These are phyloP conservation scores for Rostrohypoxylon terebratum DNA, from an alignment of 495 filamentous ascomycete genomes.

Conservation along the genomic window DNA sequence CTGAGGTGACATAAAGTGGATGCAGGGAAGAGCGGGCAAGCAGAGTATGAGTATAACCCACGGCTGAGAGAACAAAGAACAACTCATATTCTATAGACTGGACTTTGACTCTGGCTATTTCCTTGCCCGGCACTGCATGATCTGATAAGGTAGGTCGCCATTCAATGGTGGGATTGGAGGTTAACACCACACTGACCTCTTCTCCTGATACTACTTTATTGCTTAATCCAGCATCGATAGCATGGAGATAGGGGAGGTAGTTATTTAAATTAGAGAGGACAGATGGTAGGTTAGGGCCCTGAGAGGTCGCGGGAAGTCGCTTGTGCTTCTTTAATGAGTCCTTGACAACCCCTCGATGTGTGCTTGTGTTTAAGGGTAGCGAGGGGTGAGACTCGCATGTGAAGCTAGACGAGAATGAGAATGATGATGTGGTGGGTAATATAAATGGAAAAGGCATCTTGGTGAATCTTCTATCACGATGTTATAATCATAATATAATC, in stretches of 20 bases:
- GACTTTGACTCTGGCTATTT: conserved; percentile 71
- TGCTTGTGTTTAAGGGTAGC: conserved; percentile 79
- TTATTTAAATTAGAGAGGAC: conserved; percentile 74
- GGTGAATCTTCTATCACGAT: conserved; percentile 2
- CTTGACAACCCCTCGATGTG: conserved; percentile 79
- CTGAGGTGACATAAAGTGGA: conserved; percentile 64
- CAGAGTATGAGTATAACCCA: conserved; percentile 77
- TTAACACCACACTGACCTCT: conserved; percentile 70
- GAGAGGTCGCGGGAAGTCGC: conserved; percentile 74
- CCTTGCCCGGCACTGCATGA: conserved; percentile 65
- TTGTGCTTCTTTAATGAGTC: conserved; percentile 85
- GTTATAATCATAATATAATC: too few species aligned
- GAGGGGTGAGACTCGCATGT: conserved; percentile 82
- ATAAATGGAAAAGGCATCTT: conserved; percentile 87
- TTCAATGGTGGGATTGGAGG: conserved; percentile 67
- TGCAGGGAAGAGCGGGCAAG: conserved; percentile 71
- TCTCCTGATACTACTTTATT: conserved; percentile 63
- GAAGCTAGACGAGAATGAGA: conserved; percentile 80
- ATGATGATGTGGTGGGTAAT: conserved; percentile 84
- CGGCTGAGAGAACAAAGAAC: conserved; percentile 77
- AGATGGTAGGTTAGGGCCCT: conserved; percentile 71
- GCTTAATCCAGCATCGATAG: conserved; percentile 76
- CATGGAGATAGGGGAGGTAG: conserved; percentile 84
- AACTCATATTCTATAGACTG: conserved; percentile 85
- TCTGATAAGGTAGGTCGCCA: conserved; percentile 85